Evolutionary conservation across 768 basidiomycete genomes (phyloP).

Genomic region (Termitomyces sp.): DNA sequence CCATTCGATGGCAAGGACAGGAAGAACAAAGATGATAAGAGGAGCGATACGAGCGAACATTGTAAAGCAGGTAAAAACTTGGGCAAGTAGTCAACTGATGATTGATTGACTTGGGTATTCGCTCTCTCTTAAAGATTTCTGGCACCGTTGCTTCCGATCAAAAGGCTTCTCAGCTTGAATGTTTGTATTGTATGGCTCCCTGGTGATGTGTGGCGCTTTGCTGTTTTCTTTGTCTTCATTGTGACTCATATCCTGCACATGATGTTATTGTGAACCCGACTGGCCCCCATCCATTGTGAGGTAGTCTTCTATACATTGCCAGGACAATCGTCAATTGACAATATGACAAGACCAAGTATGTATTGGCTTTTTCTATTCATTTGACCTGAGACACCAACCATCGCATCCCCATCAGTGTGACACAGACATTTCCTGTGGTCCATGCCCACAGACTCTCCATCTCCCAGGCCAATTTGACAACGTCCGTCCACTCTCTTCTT

Average conservation of each 20-base stretch:
- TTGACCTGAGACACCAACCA: neutral
- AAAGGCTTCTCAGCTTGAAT: no score
- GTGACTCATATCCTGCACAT: neutral
- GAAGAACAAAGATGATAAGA: no score
- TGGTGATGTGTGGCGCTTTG: neutral
- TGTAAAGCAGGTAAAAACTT: no score
- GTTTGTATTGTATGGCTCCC: no score
- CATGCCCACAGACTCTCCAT: neutral
- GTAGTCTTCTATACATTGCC: no score
- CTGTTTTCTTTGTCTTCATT: neutral
- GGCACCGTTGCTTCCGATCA: no score
- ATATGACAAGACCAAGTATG: neutral
- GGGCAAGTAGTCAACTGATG: no score
- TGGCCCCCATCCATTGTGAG: neutral
- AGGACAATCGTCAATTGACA: neutral
- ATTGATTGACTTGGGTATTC: no score
- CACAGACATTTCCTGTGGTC: neutral
- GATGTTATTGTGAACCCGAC: neutral
- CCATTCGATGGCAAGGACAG: no score
- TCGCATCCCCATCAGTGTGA: neutral
- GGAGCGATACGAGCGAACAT: no score
- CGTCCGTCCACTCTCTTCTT: conserved; percentile 5
- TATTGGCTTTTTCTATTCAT: no score
- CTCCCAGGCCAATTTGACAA: conserved; percentile 11
- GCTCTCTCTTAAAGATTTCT: no score